Evolutionary conservation across 2,329 filamentous ascomycete genomes (phyloP), one percentile per base, ranked within the genome.

Genomic region (Monascus ruber): DNA sequence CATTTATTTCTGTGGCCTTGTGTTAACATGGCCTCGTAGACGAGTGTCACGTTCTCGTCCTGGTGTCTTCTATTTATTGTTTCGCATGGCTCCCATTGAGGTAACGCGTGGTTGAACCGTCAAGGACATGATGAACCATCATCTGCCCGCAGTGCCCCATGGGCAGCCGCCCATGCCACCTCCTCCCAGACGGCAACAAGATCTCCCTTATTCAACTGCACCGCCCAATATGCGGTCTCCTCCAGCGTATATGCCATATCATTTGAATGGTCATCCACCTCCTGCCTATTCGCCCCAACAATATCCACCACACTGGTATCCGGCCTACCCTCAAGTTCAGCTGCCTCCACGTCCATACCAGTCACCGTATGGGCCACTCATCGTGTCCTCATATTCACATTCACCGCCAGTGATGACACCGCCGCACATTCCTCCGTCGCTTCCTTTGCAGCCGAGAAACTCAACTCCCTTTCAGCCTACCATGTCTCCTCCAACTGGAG

Each of bases 171-270:
- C 70, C 33, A 70, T 70, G 55, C 67, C 68, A 40, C 63, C 64
- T 47, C 61, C 66, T 29, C 6, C 28, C 24, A 64, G 66, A 44
- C 64, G 64, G 45, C 65, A 67, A 48, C 63, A 66, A 49, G 65
- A 70, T 36, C 56, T 65, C 39, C 50, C 64, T 27, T 70, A 70
- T 48, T 53, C 60, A 17, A 50, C 59, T 8, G 59, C 55, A 5
- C 64, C 62, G 37, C 67, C 71, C 27, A 73, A 71, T 48, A 71
- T 79, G 60, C 65, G 66, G 42, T 69, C 74, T 41, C 72, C 74
- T 45, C 76, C 74, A 42, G 76, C 65, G 36, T 76, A 82, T 52
- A 78, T 77, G 69, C 53, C 61, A 50, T 63, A 66, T 49, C 70
- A 57, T 68, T 77, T 63, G 71, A 77, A 54, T 65, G 73, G 55